Evolutionary conservation across 805 yeast species (phyloP), one percentile per base, ranked within the genome.

Genomic region (Sugiyamaella americana): DNA sequence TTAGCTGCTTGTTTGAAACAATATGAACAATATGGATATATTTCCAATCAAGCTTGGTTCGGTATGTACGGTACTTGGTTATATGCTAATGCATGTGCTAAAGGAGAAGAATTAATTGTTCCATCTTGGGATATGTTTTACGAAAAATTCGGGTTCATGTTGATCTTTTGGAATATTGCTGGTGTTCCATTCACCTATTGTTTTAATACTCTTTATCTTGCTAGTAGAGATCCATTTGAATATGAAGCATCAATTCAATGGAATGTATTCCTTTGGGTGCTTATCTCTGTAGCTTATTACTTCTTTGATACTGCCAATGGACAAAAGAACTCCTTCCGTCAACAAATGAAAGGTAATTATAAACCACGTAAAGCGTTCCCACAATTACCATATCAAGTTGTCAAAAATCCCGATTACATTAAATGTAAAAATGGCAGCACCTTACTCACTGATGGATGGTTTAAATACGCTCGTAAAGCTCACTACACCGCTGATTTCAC

Each of bases 61-160:
- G 72, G 88, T 35, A 67, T 86, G 55, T 69, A 84, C 50, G 97
- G 95, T 11, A 94, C 91, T 65, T 93, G 94, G 85, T 71, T 88
- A 41, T 93, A 93, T 62, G 96, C 95, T 51, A 91, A 93, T 62
- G 96, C 97, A 2, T 91, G 98, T 68, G 82, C 95, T 48, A 93
- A 93, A 69, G 98, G 98, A 58, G 98, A 93, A 69, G 98, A 93
- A 65, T 73, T 91, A 58, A 93, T 93, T 64, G 95, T 89, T 52
- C 96, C 98, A 58, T 85, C 96, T 17, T 93, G 98, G 98, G 98
- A 93, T 67, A 91, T 93, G 97, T 96, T 95, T 26, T 93, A 93
- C 67, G 98, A 93, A 67, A 93, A 93, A 70, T 93, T 93, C 60
- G 98, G 98, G n/a, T 93, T 93, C 74, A 89, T 93, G 98, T 78